Base-by-base conservation (phyloP, 2,329 filamentous ascomycete species). In the Aspergillus nomiae region DNA sequence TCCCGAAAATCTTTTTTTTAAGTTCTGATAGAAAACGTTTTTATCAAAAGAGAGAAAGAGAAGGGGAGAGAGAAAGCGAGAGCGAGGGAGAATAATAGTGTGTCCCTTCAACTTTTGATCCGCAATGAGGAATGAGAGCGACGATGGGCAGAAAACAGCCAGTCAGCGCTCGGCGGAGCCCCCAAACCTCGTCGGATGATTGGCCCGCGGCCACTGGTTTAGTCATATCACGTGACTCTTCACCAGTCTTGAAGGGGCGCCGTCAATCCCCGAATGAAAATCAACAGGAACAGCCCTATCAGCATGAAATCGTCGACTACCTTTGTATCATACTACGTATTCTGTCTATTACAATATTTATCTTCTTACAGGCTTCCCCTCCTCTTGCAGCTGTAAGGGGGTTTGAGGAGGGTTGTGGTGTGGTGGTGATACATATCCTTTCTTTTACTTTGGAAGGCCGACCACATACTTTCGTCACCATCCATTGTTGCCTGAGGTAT, bases 51-150 rank as follows among this genome's bases (percentile, higher is more conserved):
- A 62, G 38, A 58, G 58, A 57, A 51, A 67, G 58, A 65, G 64
- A 64, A 56, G 60, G 65, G 62, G 60, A 64, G 56, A 60, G 63
- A 63, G 57, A 63, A 57, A 60, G 30, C 59, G 53, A 65, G 51
- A 36, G 53, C 59, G 61, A 64, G 58, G 54, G 63, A 64, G 60
- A 65, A 65, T 63, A 65, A 63, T 66, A 62, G 53, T 48, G 58
- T 63, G 36, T 61, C 58, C 53, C 45, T 60, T 65, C 46, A 34
- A 53, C 28, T 64, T 53, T 55, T 55, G 51, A 43, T 30, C 43
- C 28, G 36, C 24, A 38, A 60, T 32, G 30, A 58, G 46, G 56
- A 56, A 50, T 58, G 45, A 55, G 62, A 62, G 48, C 36, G 61
- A 57, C 60, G 38, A 38, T 45, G 50, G 48, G 59, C 59, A 56